These are phyloP conservation scores for Jasminum sambac DNA, from an alignment of 257 asterid genomes.

Conservation along the genomic window DNA sequence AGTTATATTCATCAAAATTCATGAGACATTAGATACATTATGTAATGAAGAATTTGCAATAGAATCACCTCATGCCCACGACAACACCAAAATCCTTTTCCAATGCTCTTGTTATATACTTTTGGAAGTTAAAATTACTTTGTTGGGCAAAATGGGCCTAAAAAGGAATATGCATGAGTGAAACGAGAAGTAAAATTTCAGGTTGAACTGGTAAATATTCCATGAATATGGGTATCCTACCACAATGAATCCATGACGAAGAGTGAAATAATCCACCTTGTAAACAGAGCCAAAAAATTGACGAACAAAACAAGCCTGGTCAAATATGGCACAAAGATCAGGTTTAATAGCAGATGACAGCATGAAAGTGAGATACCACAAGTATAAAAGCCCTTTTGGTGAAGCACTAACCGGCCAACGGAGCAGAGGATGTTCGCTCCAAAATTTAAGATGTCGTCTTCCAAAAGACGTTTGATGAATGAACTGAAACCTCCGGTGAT, in stretches of 20 bases:
- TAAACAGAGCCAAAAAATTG: conserved; percentile 66
- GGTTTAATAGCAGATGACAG: neutral
- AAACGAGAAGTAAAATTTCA: neutral
- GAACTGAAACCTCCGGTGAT: conserved; percentile 68
- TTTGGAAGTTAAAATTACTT: conserved; percentile 57
- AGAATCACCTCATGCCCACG: conserved; percentile 66
- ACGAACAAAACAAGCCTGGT: conserved; percentile 67
- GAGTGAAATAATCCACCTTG: conserved; percentile 65
- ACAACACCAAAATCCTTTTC: conserved; percentile 70
- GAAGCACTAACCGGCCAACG: conserved; percentile 54
- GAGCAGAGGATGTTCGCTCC: conserved; percentile 56
- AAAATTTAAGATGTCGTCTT: conserved; percentile 61
- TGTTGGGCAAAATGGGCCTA: conserved; percentile 76
- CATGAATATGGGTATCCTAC: conserved; percentile 29
- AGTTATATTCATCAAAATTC: neutral
- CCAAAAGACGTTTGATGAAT: conserved; percentile 77
- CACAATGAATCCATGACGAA: conserved; percentile 73
- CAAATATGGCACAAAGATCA: conserved; percentile 13
- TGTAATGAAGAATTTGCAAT: neutral
- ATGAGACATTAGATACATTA: neutral
- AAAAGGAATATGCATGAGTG: neutral
- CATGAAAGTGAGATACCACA: neutral
- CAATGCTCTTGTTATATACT: conserved; percentile 57
- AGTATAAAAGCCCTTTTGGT: neutral
- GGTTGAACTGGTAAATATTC: neutral